Evolutionary conservation across 2,329 filamentous ascomycete species (phyloP).

Genomic region (Pseudogymnoascus sp.): DNA sequence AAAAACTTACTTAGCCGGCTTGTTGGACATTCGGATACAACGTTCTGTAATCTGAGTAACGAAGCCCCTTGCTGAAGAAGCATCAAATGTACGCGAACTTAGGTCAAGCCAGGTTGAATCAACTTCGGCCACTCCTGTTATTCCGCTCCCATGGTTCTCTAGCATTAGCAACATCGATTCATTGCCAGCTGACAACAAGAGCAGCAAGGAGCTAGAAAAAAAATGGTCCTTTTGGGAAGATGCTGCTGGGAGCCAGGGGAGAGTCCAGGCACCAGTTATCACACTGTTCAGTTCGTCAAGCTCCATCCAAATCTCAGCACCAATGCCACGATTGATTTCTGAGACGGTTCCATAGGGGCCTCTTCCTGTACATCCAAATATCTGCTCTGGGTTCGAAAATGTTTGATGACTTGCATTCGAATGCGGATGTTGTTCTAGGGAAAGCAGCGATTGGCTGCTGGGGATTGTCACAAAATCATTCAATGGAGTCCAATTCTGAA

Average conservation of each 20-base stretch:
- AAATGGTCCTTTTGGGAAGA: not conserved
- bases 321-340: conserved; percentile 61
- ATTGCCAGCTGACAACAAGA: conserved; percentile 24
- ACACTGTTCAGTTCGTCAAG: conserved; percentile 39
- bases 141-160: conserved; percentile 38
- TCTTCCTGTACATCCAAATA: conserved; percentile 61
- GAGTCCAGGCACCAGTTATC: conserved; percentile 45
- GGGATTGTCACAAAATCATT: conserved; percentile 36
- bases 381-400: conserved; percentile 37
- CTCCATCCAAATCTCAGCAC: conserved; percentile 56
- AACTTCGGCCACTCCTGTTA: conserved; percentile 34
- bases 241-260: conserved; percentile 24
- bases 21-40: conserved; percentile 23
- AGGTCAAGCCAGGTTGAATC: conserved; percentile 40
- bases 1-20: not conserved
- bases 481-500: conserved; percentile 52
- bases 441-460: conserved; percentile 15
- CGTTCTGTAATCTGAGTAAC: conserved; percentile 48
- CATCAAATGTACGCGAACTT: conserved; percentile 42
- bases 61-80: conserved; percentile 29
- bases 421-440: conserved; percentile 29
- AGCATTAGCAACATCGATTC: conserved; percentile 34
- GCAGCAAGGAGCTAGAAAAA: not conserved
- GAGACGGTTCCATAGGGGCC: conserved; percentile 54
- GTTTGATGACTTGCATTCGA: conserved; percentile 16